A percentile compares a stretch with the other conserved stretches of the same genome.
phyloP scores from a whole-genome alignment of 352 stramenopile species.

The Pythium biforme region DNA sequence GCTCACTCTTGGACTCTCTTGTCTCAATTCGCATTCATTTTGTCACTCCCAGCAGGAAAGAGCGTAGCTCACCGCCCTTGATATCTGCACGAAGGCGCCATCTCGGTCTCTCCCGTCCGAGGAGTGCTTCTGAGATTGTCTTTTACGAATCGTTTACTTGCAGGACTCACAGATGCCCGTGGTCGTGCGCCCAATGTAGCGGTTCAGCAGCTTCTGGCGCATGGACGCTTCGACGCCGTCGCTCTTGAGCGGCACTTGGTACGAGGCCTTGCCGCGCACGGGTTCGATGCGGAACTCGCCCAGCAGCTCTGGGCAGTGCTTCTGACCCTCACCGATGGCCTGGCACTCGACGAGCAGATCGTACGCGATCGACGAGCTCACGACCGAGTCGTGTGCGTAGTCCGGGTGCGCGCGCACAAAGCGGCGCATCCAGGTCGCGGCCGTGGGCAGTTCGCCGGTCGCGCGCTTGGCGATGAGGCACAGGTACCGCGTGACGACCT shows the following conservation, averaged over 20 bases:
- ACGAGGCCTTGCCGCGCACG: constrained; percentile 88
- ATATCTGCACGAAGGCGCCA: neutral
- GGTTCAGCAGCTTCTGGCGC: constrained; percentile 64
- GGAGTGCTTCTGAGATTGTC: neutral
- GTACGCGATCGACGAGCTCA: constrained; percentile 82
- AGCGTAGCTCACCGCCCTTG: no score
- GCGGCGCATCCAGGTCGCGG: constrained; percentile 96
- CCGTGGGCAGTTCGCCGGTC: constrained; percentile 94
- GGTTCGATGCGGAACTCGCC: constrained; percentile 92
- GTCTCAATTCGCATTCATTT: neutral
- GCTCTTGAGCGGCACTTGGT: constrained; percentile 93
- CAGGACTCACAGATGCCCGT: constrained; percentile 26
- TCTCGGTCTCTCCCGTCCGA: constrained; percentile 1
- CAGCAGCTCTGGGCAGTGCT: constrained; percentile 91
- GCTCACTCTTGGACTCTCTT: neutral
- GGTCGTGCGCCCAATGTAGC: constrained; percentile 34
- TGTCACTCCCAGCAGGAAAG: neutral
- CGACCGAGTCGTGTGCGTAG: constrained; percentile 95
- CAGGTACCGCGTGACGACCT: constrained; percentile 72
- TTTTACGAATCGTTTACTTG: constrained; percentile 16
- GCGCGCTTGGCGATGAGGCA: constrained; percentile 93
- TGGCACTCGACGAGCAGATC: constrained; percentile 95
- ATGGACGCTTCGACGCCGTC: constrained; percentile 71
- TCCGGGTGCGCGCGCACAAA: constrained; percentile 94
- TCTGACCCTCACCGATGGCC: constrained; percentile 93